Conservation (phyloP, 2,329 filamentous ascomycete genomes). For the Cytospora chrysosperma region DNA sequence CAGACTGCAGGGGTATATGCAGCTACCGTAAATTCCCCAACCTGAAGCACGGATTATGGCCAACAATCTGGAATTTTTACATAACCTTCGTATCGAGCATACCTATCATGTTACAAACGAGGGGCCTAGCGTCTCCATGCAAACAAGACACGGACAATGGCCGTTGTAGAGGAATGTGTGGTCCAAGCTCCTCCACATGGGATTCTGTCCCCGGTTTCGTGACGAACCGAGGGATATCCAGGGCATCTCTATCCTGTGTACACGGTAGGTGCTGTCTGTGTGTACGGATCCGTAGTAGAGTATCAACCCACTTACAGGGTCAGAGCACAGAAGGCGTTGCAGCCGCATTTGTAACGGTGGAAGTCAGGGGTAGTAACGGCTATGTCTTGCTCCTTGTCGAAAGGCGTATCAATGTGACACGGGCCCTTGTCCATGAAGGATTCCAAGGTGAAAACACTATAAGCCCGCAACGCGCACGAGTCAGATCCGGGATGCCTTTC, state of each 20-base stretch:
- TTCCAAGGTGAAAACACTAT: conserved; percentile 17
- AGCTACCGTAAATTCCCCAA: background rate
- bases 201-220: background rate
- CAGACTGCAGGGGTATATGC: conserved; percentile 11
- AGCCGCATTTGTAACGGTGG: conserved; percentile 9
- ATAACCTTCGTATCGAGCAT: background rate
- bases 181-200: background rate
- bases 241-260: background rate
- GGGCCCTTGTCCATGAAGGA: background rate
- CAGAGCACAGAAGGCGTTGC: conserved; percentile 12
- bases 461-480: conserved; percentile 11
- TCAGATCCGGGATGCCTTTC: conserved; percentile 7
- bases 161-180: background rate
- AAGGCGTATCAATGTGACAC: background rate
- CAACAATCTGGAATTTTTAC: background rate
- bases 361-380: background rate
- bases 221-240: background rate
- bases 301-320: conserved; percentile 2
- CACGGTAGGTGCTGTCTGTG: too few relatives aligned
- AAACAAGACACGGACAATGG: background rate
- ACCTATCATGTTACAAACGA: background rate
- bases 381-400: background rate
- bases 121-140: background rate
- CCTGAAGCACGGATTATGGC: background rate
- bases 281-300: background rate